A percentile compares a stretch with the other conserved stretches of the same genome.
These are phyloP conservation scores for Monilinia fructigena DNA, from an alignment of 2,329 filamentous ascomycete genomes.

Conservation along the genomic window DNA sequence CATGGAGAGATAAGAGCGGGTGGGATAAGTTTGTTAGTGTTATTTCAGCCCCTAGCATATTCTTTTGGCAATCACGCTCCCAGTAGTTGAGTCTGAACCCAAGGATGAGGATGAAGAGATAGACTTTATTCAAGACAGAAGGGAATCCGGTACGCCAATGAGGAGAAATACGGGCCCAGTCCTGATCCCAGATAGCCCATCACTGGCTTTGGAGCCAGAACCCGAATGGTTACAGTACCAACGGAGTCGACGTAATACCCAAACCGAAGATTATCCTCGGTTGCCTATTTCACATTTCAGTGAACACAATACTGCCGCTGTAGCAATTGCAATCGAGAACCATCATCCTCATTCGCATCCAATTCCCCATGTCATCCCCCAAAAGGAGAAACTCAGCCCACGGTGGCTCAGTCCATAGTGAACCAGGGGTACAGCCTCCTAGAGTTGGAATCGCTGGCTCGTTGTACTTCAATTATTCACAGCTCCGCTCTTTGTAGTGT, in stretches of 20 bases:
- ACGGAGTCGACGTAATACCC: constrained; percentile 48
- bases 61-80: constrained; percentile 82
- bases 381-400: constrained; percentile 22
- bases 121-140: constrained; percentile 25
- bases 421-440: constrained; percentile 21
- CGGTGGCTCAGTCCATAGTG: constrained; percentile 20
- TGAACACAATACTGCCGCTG: constrained; percentile 40
- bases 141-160: constrained; percentile 35
- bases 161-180: constrained; percentile 35
- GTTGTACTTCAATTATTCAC: constrained; percentile 81
- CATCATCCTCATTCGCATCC: constrained; percentile 31
- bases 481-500: constrained; percentile 77
- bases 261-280: constrained; percentile 33
- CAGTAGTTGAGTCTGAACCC: constrained; percentile 75
- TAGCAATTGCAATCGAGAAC: constrained; percentile 39
- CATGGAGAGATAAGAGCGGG: constrained; percentile 78
- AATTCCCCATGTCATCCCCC: constrained; percentile 24
- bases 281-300: constrained; percentile 32
- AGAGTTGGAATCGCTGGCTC: constrained; percentile 86
- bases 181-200: constrained; percentile 35
- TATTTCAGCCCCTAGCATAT: constrained; percentile 84
- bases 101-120: constrained; percentile 47
- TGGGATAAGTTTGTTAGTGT: constrained; percentile 81
- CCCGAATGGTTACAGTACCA: constrained; percentile 61
- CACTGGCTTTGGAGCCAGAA: constrained; percentile 40